Evolutionary conservation across 192 early-diverging fungal genomes (phyloP), one percentile per base, ranked within the genome.

Genomic region (Geranomyces michiganensis): DNA sequence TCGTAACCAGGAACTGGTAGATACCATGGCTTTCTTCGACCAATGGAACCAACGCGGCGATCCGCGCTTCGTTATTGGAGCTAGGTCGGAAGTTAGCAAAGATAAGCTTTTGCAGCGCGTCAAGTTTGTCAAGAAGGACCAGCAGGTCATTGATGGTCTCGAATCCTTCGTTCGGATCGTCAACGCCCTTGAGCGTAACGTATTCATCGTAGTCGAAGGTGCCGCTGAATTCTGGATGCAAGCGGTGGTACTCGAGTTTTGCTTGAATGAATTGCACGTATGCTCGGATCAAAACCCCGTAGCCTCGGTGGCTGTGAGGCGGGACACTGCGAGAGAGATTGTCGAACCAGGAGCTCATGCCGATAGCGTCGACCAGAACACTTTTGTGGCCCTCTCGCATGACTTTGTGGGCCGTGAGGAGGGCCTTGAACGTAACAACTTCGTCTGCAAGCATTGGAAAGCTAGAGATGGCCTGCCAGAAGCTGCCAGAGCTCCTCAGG

Each of bases 91-190:
- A 93, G 72, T 91, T 88, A 41, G 76, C 80, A 75, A 99, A 94
- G 17, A 99, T 89, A 0, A 91, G 82, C 75, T 93, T 94, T 71
- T 95, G 93, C 79, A 99, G 92, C 70, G 87, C 82, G 65, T 99
- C 93, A 48, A 96, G 90, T 53, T 92, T 91, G 71, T 97, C 93
- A 71, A 97, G 91, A 56, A 99, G 85, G 56, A 79, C 89, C 84
- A 99, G 89, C 51, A 99, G 80, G 70, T 99, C 95, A 53, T 87
- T 91, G 78, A 99, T 99, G 17, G 95, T 97, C 68, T 99, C 97
- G 77, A 93, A 99, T 33, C 97, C 97, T 86, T 97, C 97, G 78
- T 99, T 97, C 27, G 97, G 97, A 80, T 99, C 97, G 68, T 96
- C 92, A 56, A 96, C 92, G 59, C 92, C 91, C 76, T 92, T 94